phyloP scores from a whole-genome alignment of 371 early-diverging fungal genomes.

The Mortierella sp. region DNA sequence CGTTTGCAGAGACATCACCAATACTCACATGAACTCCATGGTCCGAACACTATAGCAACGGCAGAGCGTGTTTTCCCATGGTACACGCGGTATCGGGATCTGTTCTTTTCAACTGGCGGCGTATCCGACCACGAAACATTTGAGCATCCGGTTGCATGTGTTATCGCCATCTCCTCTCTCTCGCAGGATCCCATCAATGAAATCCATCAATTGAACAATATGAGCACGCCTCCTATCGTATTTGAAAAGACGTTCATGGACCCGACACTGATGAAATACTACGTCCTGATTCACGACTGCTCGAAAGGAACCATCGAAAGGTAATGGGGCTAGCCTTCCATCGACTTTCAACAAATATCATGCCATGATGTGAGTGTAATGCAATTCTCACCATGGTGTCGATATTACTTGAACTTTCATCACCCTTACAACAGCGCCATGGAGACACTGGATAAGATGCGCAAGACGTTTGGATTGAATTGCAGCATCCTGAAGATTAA shows the following conservation, averaged over 20 bases:
- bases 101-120: conserved; percentile 72
- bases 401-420: background rate
- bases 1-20: too few relatives aligned
- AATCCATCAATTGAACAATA: conserved; percentile 68
- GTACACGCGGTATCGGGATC: conserved; percentile 82
- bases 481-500: conserved; percentile 72
- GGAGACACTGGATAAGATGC: conserved; percentile 70
- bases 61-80: conserved; percentile 78
- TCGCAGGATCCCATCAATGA: conserved; percentile 82
- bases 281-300: conserved; percentile 81
- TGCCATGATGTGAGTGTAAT: too few relatives aligned
- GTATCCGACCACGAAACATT: conserved; percentile 93
- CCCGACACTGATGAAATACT: conserved; percentile 73
- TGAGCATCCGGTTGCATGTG: conserved; percentile 91
- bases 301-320: conserved; percentile 62
- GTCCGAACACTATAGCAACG: conserved; percentile 18
- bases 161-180: conserved; percentile 82
- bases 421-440: conserved; percentile 60
- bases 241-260: conserved; percentile 76
- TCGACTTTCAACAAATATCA: too few relatives aligned
- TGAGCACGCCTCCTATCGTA: conserved; percentile 64
- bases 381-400: background rate
- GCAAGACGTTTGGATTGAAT: conserved; percentile 72
- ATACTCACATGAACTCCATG: too few relatives aligned
- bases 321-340: too few relatives aligned